Percentiles rank a stretch among this genome's conserved stretches.
Evolutionary conservation across 768 basidiomycete species (phyloP).

Genomic region (Hemileccinum rubropunctum): DNA sequence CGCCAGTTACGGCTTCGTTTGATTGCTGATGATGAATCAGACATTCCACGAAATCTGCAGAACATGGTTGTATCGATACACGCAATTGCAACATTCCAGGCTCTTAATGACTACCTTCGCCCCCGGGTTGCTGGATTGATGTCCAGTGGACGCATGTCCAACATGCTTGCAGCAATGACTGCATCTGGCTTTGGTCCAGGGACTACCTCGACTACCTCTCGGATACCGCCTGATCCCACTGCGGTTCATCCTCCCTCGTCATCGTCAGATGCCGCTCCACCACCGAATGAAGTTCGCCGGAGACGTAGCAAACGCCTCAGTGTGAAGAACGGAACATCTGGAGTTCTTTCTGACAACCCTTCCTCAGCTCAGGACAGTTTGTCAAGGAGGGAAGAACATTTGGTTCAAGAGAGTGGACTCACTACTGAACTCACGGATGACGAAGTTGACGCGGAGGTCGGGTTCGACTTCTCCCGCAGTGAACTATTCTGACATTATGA

Average conservation of each 20-base stretch:
- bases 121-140: conserved; percentile 80
- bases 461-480: background rate
- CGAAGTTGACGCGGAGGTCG: conserved; percentile 74
- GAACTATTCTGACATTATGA: conserved; percentile 13
- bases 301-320: conserved; percentile 84
- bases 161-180: conserved; percentile 89
- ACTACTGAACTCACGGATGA: conserved; percentile 81
- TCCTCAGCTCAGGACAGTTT: conserved; percentile 27
- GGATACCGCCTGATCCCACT: conserved; percentile 32
- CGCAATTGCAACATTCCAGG: conserved; percentile 97
- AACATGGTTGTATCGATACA: conserved; percentile 97
- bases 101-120: conserved; percentile 92
- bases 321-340: conserved; percentile 50
- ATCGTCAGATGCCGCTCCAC: conserved; percentile 34
- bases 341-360: conserved; percentile 10
- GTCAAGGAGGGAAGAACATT: conserved; percentile 43
- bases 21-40: conserved; percentile 85
- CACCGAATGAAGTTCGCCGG: conserved; percentile 47
- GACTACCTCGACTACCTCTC: conserved; percentile 40
- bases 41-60: conserved; percentile 80
- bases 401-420: conserved; percentile 61
- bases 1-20: conserved; percentile 88
- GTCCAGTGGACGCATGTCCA: conserved; percentile 64
- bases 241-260: conserved; percentile 30
- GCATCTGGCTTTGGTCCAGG: conserved; percentile 67